These are phyloP conservation scores for Protomyces gravidus DNA, from an alignment of 1,139 yeast genomes.

Conservation along the genomic window DNA sequence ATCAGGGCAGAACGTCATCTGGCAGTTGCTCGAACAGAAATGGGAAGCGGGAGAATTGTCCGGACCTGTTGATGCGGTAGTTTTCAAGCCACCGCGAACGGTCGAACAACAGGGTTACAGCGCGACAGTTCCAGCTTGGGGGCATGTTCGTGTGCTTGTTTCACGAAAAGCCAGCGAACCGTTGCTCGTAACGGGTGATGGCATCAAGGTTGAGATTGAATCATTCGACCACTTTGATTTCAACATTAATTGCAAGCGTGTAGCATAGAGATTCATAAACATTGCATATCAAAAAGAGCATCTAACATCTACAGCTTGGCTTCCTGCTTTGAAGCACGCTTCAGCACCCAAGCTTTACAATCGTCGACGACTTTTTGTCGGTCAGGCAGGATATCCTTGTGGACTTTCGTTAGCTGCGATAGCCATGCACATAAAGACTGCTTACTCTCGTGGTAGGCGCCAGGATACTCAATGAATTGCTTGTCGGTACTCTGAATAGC, in stretches of 20 bases:
- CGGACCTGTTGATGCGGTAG: not conserved
- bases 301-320: not conserved
- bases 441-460: conserved; percentile 34
- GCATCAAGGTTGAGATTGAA: not conserved
- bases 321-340: conserved; percentile 34
- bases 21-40: not conserved
- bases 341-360: not conserved
- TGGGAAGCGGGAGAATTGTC: not conserved
- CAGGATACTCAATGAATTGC: conserved; percentile 31
- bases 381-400: conserved; percentile 4
- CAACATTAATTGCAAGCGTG: not conserved
- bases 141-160: not conserved
- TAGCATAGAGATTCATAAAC: not conserved
- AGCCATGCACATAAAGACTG: not conserved
- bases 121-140: not conserved
- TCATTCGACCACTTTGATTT: not conserved
- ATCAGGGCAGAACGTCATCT: not conserved
- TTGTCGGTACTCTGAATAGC: conserved; percentile 32
- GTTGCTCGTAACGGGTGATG: not conserved
- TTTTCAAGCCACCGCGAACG: not conserved
- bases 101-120: not conserved
- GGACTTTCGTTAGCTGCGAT: not conserved
- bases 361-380: not conserved
- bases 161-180: not conserved
- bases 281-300: not conserved